Evolutionary conservation across 345 rosid species (phyloP).

Genomic region (Noccaea bulbosa): DNA sequence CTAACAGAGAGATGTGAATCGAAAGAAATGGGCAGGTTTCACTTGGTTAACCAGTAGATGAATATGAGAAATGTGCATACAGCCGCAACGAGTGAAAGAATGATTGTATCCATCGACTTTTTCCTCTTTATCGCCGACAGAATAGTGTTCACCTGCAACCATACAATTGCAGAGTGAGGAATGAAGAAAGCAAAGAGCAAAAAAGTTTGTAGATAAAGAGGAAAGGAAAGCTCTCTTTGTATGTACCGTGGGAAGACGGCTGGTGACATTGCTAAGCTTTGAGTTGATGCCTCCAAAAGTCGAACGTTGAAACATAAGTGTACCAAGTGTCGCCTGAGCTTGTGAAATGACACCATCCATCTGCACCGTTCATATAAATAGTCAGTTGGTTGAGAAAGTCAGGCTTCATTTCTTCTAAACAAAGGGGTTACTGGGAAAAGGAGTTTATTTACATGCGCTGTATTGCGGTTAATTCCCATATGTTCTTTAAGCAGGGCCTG

Average conservation of each 20-base stretch:
- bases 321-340: conserved; percentile 91
- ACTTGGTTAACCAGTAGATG: conserved; percentile 94
- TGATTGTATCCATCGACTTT: conserved; percentile 93
- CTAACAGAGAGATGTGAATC: conserved; percentile 36
- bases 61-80: conserved; percentile 92
- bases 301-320: conserved; percentile 84
- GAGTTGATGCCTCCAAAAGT: conserved; percentile 94
- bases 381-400: background rate
- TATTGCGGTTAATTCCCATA: conserved; percentile 73
- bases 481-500: conserved; percentile 85
- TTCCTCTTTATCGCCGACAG: conserved; percentile 88
- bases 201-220: background rate
- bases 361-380: conserved; percentile 48
- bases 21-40: conserved; percentile 37
- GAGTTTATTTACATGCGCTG: conserved; percentile 67
- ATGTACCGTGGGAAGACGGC: conserved; percentile 93
- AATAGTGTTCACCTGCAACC: conserved; percentile 82
- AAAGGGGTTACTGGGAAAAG: background rate
- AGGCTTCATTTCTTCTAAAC: background rate
- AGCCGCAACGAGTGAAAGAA: conserved; percentile 91
- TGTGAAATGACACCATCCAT: conserved; percentile 96
- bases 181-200: conserved; percentile 11
- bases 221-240: conserved; percentile 33
- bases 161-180: conserved; percentile 21
- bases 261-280: conserved; percentile 87